Base-by-base conservation (phyloP, 2,329 filamentous ascomycete genomes). In the Colletotrichum noveboracense region DNA sequence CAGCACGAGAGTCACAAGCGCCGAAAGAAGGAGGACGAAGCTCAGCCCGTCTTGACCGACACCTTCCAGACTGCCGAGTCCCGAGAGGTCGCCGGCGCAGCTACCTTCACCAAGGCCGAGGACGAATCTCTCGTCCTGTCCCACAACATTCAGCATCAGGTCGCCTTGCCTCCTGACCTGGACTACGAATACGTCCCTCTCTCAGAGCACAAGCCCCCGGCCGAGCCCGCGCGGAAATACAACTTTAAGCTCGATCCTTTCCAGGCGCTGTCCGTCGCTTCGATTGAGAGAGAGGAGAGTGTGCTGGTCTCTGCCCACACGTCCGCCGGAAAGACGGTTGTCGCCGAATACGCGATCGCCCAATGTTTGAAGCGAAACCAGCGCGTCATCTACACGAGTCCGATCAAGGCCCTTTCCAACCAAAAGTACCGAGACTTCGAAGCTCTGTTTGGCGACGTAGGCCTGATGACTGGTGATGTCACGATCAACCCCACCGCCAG, bases 401-500 rank as follows among this genome's bases (percentile, higher is more conserved):
- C 97, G 2, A 99, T 99, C 89, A 99, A 99, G 87, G 97, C 97
- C 13, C 88, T 99, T 80, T 98, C 96, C 86, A 99, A 99, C 86
- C 97, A 99, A 83, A 99, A 99, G 84, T 99, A 98, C 84, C 91
- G 97, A 88, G 97, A 99, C 83, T 99, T 99, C 84, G 93, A 94
- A 79, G 95, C 94, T 56, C 95, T 98, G 75, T 99, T 99, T 86
- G 96, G 96, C 75, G 97, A 99, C 83, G 96, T 98, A 67, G 97
- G 97, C 74, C 89, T 99, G 77, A 98, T 99, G 96, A 99, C 97
- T 7, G 97, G 97, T 82, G 97, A 99, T 90, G 96, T 98, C 78
- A 99, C 97, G 28, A 99, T 99, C 86, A 99, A 99, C 84, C 97
- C 97, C 6, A 98, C 97, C 5, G 97, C 97, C 16, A 98, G 96